These are phyloP conservation scores for Chenopodium berlandieri DNA, from an alignment of 148 eudicot species.

Conservation along the genomic window DNA sequence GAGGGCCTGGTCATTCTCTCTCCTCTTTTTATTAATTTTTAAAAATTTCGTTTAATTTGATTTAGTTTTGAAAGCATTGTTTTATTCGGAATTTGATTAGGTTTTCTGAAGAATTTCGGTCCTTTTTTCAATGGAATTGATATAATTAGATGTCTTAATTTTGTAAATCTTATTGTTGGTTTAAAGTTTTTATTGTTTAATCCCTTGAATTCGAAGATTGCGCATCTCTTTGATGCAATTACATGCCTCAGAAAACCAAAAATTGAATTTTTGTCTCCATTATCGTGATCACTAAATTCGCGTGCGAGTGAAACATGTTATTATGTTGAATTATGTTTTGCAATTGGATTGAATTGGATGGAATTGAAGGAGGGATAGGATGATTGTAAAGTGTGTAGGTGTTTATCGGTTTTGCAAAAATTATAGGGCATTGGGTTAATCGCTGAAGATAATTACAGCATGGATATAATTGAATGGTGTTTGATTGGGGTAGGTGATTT, in stretches of 20 bases:
- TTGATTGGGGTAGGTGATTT: background rate
- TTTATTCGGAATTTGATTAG: background rate
- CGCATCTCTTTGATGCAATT: background rate
- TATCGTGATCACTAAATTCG: background rate
- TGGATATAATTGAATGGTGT: background rate
- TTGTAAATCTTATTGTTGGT: background rate
- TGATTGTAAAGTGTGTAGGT: background rate
- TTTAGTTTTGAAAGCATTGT: background rate
- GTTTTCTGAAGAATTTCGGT: background rate
- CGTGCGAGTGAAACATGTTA: background rate
- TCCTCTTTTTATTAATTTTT: background rate
- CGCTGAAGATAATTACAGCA: background rate
- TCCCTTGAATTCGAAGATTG: background rate
- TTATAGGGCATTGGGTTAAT: background rate
- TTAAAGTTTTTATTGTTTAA: background rate
- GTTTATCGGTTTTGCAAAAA: background rate
- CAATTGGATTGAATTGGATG: background rate
- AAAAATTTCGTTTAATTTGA: no score
- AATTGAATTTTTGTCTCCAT: background rate
- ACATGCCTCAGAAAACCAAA: background rate
- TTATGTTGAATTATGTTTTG: background rate
- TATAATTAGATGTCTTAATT: background rate
- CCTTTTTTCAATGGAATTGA: background rate
- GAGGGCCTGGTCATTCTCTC: conserved; percentile 68
- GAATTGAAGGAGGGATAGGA: background rate